Conservation (phyloP, 2,329 filamentous ascomycete species). For the Aspergillus fischeri region DNA sequence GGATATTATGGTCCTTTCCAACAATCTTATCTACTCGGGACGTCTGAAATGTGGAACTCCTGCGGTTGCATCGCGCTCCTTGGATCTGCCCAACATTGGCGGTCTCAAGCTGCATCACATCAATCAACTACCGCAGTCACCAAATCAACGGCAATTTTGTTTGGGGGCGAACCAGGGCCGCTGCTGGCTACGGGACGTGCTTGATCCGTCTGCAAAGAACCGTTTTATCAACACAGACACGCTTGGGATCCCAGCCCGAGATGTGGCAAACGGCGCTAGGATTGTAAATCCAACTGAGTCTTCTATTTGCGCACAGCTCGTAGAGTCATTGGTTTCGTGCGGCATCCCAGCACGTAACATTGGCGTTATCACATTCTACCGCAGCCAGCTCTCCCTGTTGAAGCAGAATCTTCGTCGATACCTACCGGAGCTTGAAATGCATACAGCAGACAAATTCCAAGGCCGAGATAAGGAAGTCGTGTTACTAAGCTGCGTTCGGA, state of each 20-base stretch:
- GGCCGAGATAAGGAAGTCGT: constrained; percentile 93
- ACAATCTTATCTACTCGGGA: constrained; percentile 88
- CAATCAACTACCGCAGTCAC: constrained; percentile 22
- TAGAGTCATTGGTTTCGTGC: constrained; percentile 69
- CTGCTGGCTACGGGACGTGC: constrained; percentile 74
- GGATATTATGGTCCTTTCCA: constrained; percentile 92
- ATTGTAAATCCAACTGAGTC: constrained; percentile 88
- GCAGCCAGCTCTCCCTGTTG: constrained; percentile 81
- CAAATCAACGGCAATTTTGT: constrained; percentile 49
- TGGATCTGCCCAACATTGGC: constrained; percentile 64
- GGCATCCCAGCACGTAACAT: constrained; percentile 74
- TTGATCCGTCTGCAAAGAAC: constrained; percentile 69
- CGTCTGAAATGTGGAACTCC: constrained; percentile 83
- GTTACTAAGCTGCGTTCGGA: constrained; percentile 80
- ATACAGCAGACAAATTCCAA: constrained; percentile 95
- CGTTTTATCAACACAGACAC: constrained; percentile 86
- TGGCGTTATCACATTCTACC: constrained; percentile 95
- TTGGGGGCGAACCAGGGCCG: constrained; percentile 42
- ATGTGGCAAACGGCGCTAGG: constrained; percentile 68
- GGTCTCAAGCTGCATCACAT: constrained; percentile 57
- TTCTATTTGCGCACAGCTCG: constrained; percentile 70
- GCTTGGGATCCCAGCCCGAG: constrained; percentile 60
- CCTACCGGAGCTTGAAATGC: constrained; percentile 73
- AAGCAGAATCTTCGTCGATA: constrained; percentile 64
- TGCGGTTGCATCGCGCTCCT: constrained; percentile 63